These are phyloP conservation scores for Rhizomucor miehei DNA, from an alignment of 371 early-diverging fungal species.

Conservation along the genomic window DNA sequence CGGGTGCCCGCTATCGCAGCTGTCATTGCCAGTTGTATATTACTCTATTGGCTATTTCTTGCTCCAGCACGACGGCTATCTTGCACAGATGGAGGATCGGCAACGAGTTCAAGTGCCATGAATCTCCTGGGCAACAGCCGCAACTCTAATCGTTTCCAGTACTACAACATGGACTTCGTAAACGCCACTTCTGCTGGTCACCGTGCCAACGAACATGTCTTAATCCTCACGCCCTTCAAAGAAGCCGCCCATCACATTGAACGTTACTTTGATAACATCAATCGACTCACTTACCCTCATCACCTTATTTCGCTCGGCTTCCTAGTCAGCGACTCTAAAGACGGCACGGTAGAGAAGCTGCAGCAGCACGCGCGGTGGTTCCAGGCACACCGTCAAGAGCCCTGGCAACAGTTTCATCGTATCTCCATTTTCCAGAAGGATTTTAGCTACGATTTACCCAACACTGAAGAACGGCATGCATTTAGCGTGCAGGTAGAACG, in stretches of 20 bases:
- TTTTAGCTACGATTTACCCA: conserved; percentile 43
- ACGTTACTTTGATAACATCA: conserved; percentile 56
- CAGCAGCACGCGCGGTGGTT: conserved; percentile 21
- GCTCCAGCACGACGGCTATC: conserved; percentile 16
- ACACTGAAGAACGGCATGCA: conserved; percentile 57
- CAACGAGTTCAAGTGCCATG: not conserved
- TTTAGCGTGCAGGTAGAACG: conserved; percentile 55
- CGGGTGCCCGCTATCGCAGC: conserved; percentile 20
- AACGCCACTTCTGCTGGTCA: conserved; percentile 17
- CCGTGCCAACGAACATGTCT: conserved; percentile 26
- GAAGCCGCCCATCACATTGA: conserved; percentile 61
- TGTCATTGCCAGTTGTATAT: conserved; percentile 15
- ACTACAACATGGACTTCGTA: conserved; percentile 30
- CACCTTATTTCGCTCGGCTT: conserved; percentile 65
- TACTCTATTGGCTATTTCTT: conserved; percentile 25
- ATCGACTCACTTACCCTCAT: conserved; percentile 59
- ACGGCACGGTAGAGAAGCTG: conserved; percentile 42
- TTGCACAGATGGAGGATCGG: conserved; percentile 16
- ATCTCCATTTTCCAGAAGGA: conserved; percentile 61
- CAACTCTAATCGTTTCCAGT: conserved; percentile 12
- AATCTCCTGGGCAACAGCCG: not conserved
- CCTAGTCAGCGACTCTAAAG: conserved; percentile 53
- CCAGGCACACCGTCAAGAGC: conserved; percentile 8
- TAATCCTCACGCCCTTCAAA: conserved; percentile 69
- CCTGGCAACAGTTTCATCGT: conserved; percentile 36